A percentile compares a stretch with the other conserved stretches of the same genome.
phyloP scores from a whole-genome alignment of 2,329 filamentous ascomycete species.

The Alternaria burnsii region DNA sequence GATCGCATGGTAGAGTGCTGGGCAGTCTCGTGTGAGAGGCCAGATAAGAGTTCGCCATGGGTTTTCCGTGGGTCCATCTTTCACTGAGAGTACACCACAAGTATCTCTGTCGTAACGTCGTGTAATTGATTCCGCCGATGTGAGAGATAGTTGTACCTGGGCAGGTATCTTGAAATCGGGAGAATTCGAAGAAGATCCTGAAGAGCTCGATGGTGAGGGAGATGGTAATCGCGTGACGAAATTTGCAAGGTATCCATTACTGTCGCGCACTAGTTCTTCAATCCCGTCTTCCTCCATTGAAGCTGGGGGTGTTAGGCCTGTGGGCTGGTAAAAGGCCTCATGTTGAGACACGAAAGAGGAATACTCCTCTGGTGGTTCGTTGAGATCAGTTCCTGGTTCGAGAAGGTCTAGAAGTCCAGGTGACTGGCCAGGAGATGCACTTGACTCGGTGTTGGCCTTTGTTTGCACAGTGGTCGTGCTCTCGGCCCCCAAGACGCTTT shows the following conservation, averaged over 20 bases:
- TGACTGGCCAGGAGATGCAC: conserved; percentile 56
- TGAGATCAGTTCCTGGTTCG: conserved; percentile 59
- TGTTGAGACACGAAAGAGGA: conserved; percentile 45
- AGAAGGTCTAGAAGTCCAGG: conserved; percentile 60
- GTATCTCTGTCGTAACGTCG: conserved; percentile 71
- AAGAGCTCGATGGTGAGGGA: conserved; percentile 47
- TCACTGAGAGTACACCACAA: conserved; percentile 75
- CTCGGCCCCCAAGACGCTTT: conserved; percentile 51
- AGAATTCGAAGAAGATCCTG: conserved; percentile 44
- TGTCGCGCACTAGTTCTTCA: conserved; percentile 63
- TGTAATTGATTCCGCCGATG: conserved; percentile 68
- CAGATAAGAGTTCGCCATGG: conserved; percentile 76
- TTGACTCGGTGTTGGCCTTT: conserved; percentile 44
- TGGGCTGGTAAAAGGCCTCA: conserved; percentile 46
- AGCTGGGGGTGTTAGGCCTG: conserved; percentile 39
- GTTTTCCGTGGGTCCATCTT: conserved; percentile 73
- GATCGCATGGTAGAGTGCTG: conserved; percentile 73
- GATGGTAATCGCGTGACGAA: conserved; percentile 53
- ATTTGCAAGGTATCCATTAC: conserved; percentile 39
- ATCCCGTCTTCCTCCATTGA: conserved; percentile 57
- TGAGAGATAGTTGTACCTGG: conserved; percentile 59
- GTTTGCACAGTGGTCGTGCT: conserved; percentile 36
- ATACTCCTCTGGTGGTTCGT: conserved; percentile 52
- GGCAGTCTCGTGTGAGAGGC: conserved; percentile 70
- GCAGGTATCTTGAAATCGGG: conserved; percentile 41